Evolutionary conservation across 371 early-diverging fungal genomes (phyloP), one percentile per base, ranked within the genome.

Genomic region (Mucor velutinosus): DNA sequence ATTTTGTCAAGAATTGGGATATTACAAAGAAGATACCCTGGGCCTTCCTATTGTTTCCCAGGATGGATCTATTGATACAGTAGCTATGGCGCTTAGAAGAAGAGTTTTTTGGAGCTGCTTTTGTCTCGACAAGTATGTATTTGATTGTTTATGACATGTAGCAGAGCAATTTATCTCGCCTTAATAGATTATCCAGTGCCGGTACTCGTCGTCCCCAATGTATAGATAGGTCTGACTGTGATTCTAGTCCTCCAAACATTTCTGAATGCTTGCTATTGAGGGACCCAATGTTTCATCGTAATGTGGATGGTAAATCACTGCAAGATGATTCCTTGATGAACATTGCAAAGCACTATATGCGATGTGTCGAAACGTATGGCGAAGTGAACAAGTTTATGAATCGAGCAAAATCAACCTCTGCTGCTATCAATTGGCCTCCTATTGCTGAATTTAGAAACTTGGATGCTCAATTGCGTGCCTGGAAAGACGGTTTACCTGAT

Each of bases 41-140:
- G 67, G 71, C 58, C 45, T 58, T 14, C 83, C 83, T 1, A 78
- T 80, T 25, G 29, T 75, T 19, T 68, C 62, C 14, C 62, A 77
- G 23, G 77, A 77, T 66, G 83, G 83, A n/a, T 75, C 68, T 3
- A 65, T 82, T 1, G 81, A 84, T 55, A 78, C 83, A 37, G 72
- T 83, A 3, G 76, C 84, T 21, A 84, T 86, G 69, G 83, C 86
- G 39, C 67, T 85, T 19, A 70, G 87, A 51, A 71, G 88, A 29
- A 65, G 88, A 25, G 72, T 86, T 0, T 87, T 84, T 66, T 88
- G 88, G 89, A 82, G 85, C 37, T 86, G 86, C 61, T 73, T 84
- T 32, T 72, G 77, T 39, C 75, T 84, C 33, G 84, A 84, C 68
- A 79, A 78, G 80, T 78, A 73, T 27, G 43, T 29, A 45, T 4